phyloP scores from a whole-genome alignment of 2,329 filamentous ascomycete species.

The Hymenoscyphus infarciens region DNA sequence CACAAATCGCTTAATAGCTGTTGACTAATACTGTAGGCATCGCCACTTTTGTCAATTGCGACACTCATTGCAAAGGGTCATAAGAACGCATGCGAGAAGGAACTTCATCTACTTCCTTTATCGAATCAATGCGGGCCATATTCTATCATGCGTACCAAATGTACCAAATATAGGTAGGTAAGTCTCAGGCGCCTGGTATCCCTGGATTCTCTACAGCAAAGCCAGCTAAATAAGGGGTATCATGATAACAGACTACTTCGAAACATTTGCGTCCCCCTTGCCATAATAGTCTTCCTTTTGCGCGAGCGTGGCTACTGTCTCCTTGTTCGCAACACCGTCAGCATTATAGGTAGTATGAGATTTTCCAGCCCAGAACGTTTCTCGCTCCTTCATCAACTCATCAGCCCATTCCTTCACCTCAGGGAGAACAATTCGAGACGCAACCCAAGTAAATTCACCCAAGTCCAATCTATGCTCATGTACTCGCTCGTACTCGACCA shows the following conservation, averaged over 20 bases:
- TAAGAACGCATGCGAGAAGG: too few species aligned
- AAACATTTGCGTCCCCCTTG: not conserved
- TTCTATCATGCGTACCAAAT: too few species aligned
- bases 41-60: too few species aligned
- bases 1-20: too few species aligned
- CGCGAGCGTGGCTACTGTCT: not conserved
- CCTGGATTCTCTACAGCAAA: not conserved
- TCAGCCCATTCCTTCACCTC: conserved; percentile 80
- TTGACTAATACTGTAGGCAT: too few species aligned
- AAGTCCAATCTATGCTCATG: conserved; percentile 66
- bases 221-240: conserved; percentile 1
- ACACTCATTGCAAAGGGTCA: too few species aligned
- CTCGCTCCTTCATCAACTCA: conserved; percentile 72
- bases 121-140: too few species aligned
- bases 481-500: conserved; percentile 89
- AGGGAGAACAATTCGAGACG: conserved; percentile 65
- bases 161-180: not conserved
- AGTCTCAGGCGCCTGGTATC: not conserved
- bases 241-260: not conserved
- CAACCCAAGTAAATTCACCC: conserved; percentile 81
- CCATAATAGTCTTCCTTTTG: conserved; percentile 24
- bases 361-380: conserved; percentile 62
- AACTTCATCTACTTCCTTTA: too few species aligned
- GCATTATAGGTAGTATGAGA: conserved; percentile 33
- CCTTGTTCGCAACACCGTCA: conserved; percentile 11